phyloP scores from a whole-genome alignment of 31 red algal species.

The Endocladia muricata region DNA sequence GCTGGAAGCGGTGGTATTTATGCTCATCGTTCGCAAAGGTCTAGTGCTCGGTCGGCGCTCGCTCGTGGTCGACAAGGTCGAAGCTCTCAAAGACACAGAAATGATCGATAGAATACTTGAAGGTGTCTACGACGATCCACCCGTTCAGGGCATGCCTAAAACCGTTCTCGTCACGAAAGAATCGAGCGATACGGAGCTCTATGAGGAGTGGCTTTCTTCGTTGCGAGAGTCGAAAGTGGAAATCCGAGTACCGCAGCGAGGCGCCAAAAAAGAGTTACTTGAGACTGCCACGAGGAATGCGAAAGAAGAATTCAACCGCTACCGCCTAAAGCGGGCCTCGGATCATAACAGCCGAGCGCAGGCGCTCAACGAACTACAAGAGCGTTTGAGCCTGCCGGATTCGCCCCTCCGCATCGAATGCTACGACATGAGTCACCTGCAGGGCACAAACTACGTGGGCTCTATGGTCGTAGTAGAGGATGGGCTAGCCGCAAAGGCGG shows the following conservation, averaged over 20 bases:
- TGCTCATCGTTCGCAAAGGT: neutral
- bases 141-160: constrained; percentile 1
- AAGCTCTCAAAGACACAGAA: neutral
- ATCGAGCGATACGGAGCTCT: neutral
- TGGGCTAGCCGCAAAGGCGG: neutral
- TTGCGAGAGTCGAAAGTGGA: neutral
- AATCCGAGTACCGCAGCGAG: neutral
- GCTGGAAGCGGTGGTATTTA: neutral
- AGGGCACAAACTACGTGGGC: neutral
- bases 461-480: neutral
- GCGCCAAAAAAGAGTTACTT: neutral
- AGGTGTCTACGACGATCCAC: neutral
- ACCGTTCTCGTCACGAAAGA: neutral
- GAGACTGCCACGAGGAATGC: neutral
- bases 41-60: neutral
- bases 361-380: neutral
- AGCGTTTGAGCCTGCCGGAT: neutral
- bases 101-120: neutral
- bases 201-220: neutral
- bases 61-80: neutral
- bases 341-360: too few relatives aligned
- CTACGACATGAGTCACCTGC: neutral
- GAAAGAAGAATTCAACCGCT: neutral
- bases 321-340: neutral
- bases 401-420: neutral